Conservation (phyloP, 2,329 filamentous ascomycete genomes). For the Sarocladiaceae sp. region DNA sequence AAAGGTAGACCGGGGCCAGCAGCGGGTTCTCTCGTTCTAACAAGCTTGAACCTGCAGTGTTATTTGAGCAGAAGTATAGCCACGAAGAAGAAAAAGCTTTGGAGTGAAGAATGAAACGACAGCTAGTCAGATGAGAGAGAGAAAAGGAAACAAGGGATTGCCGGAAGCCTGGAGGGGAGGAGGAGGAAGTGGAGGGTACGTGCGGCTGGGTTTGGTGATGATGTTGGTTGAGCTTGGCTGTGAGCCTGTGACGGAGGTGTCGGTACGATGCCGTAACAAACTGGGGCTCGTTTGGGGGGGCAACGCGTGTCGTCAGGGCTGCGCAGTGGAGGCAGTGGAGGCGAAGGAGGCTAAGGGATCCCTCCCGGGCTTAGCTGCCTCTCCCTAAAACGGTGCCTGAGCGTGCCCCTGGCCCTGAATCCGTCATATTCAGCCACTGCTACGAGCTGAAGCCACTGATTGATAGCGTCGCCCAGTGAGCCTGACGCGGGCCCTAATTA, state of each 20-base stretch:
- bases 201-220: conserved; percentile 6
- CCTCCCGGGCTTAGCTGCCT: too few relatives aligned
- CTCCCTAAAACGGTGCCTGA: too few relatives aligned
- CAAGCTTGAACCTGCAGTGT: background rate
- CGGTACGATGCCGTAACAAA: background rate
- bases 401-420: too few relatives aligned
- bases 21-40: too few relatives aligned
- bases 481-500: too few relatives aligned
- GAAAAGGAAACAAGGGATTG: background rate
- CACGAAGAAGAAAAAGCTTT: background rate
- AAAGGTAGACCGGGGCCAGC: too few relatives aligned
- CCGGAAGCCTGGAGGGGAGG: too few relatives aligned
- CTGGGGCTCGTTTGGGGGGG: conserved; percentile 1
- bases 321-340: too few relatives aligned
- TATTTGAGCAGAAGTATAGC: background rate
- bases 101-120: background rate
- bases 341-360: too few relatives aligned
- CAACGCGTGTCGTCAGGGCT: conserved; percentile 9
- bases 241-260: conserved; percentile 1
- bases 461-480: too few relatives aligned
- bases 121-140: background rate
- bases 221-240: conserved; percentile 4
- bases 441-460: too few relatives aligned
- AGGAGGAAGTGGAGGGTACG: background rate
- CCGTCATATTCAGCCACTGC: too few relatives aligned